phyloP scores from a whole-genome alignment of 2,329 filamentous ascomycete species.

The Calonectria crousiana region DNA sequence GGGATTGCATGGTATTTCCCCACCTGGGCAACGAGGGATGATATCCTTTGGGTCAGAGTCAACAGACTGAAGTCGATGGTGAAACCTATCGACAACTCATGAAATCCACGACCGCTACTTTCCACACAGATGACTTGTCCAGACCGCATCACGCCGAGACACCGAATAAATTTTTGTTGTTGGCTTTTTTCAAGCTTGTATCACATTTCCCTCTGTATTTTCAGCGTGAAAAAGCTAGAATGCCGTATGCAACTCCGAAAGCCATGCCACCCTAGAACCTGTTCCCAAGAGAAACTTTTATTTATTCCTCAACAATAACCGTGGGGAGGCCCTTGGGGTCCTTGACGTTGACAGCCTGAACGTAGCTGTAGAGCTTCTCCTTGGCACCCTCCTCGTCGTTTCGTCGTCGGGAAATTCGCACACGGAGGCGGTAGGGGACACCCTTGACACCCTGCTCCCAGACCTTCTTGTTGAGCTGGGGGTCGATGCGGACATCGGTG shows the following conservation, averaged over 20 bases:
- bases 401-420: slow-evolving; percentile 99
- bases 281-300: slow-evolving; percentile 54
- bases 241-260: slow-evolving; percentile 61
- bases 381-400: slow-evolving; percentile 99
- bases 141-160: slow-evolving; percentile 44
- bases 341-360: slow-evolving; percentile 99
- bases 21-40: slow-evolving; percentile 32
- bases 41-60: slow-evolving; percentile 38
- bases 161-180: slow-evolving; percentile 39
- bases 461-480: slow-evolving; percentile 99
- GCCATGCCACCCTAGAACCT: slow-evolving; percentile 59
- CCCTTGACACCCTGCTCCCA: slow-evolving; percentile 99
- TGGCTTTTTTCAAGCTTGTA: slow-evolving; percentile 46
- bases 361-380: slow-evolving; percentile 99
- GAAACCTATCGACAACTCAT: slow-evolving; percentile 42
- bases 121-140: slow-evolving; percentile 32
- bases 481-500: slow-evolving; percentile 96
- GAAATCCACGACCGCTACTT: slow-evolving; percentile 38
- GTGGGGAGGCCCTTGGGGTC: slow-evolving; percentile 98
- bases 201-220: slow-evolving; percentile 54
- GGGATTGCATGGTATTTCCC: slow-evolving; percentile 49
- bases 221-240: slow-evolving; percentile 58
- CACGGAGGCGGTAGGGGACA: slow-evolving; percentile 94
- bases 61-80: slow-evolving; percentile 44
- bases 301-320: slow-evolving; percentile 83